These are phyloP conservation scores for Aspergillus candidus DNA, from an alignment of 2,329 filamentous ascomycete genomes.

Conservation along the genomic window DNA sequence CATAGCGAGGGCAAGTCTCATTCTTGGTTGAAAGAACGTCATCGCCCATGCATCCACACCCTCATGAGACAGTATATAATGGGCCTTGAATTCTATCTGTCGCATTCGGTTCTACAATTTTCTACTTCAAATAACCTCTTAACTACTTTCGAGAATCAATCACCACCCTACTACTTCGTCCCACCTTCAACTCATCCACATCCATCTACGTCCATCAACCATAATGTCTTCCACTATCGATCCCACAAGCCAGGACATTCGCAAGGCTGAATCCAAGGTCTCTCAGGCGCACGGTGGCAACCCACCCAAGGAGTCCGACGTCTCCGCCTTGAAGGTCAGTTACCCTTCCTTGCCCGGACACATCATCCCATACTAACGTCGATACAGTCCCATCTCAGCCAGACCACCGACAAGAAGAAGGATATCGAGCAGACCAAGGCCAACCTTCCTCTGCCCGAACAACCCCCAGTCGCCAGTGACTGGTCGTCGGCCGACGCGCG, in stretches of 20 bases:
- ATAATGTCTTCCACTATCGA: slow-evolving; percentile 35
- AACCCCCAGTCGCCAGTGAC: slow-evolving; percentile 70
- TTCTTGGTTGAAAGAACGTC: too few species aligned
- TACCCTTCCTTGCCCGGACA: background rate
- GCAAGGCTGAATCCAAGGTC: slow-evolving; percentile 42
- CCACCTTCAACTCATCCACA: too few species aligned
- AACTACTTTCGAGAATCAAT: too few species aligned
- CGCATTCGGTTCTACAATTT: too few species aligned
- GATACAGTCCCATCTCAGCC: slow-evolving; percentile 34
- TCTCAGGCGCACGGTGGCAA: slow-evolving; percentile 37
- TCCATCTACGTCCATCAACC: too few species aligned
- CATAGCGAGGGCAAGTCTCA: too few species aligned
- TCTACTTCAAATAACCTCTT: too few species aligned
- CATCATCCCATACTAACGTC: slow-evolving; percentile 2
- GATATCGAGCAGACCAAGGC: slow-evolving; percentile 62
- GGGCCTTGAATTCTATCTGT: too few species aligned
- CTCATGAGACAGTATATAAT: too few species aligned
- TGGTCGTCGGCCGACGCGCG: slow-evolving; percentile 66
- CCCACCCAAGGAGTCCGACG: slow-evolving; percentile 39
- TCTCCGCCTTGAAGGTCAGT: slow-evolving; percentile 43
- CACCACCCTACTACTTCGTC: too few species aligned
- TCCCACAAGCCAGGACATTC: slow-evolving; percentile 45
- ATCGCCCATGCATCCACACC: too few species aligned
- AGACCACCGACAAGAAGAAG: slow-evolving; percentile 50
- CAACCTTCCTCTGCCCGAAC: slow-evolving; percentile 73